Evolutionary conservation across 805 yeast genomes (phyloP), one percentile per base, ranked within the genome.

Genomic region (Scheffersomyces coipomensis): DNA sequence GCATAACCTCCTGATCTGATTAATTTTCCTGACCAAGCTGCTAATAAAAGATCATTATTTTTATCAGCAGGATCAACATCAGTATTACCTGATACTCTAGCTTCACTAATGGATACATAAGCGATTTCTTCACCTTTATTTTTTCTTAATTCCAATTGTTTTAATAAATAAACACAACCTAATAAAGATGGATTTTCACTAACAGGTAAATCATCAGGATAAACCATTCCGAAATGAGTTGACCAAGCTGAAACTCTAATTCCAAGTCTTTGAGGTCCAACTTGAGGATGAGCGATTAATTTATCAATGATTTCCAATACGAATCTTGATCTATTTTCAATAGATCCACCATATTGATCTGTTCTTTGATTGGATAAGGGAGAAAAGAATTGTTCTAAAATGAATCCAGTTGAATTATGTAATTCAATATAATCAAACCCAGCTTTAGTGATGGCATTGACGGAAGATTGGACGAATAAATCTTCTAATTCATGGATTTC

Each of bases 381-480:
- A 12, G 62, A 58, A 29, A 66, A 38, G 38, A 70, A 69, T 39
- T 62, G 64, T 40, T 70, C 71, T 18, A 67, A 34, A 10, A 69
- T 44, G 39, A 64, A 69, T 1, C 74, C 75, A 41, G 66, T 60
- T 7, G 71, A 69, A 30, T 60, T 62, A 44, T 70, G 75, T 12
- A 69, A 29, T 40, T 70, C 75, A 12, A 70, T 48, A 33, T 56
- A 58, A 45, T 70, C 75, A 43, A 63, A 66, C 0, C 69, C 72
- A 15, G 68, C 65, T 19, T 29, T 24, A 17, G 48, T 42, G 19
- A 55, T 37, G 19, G 38, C 27, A 38, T 51, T 53, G 19, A 43
- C 40, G 27, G 43, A 38, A 8, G 55, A 37, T 15, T 38, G 8
- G 1, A 41, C 45, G 45, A 44, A 46, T 43, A 46, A 48, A 6